Evolutionary conservation across 225 moss, liverwort and hornwort species (phyloP).

Genomic region (Neckera pumila): DNA sequence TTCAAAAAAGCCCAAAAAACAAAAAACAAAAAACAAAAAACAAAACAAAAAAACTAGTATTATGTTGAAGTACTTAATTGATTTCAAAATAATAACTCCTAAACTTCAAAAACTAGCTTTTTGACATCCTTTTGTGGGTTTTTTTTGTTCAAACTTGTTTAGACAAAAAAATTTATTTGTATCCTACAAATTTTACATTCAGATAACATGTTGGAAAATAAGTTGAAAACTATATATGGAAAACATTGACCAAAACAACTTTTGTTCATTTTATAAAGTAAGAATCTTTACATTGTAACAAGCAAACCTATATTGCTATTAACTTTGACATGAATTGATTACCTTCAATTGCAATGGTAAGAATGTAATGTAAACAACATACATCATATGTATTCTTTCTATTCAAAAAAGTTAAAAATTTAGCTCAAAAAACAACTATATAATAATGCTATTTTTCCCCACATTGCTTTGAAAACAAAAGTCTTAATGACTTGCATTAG

Average conservation of each 20-base stretch:
- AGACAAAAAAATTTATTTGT: not conserved
- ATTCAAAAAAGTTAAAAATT: not conserved
- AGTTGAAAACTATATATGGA: not conserved
- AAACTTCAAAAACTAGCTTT: not conserved
- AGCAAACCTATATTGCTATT: not conserved
- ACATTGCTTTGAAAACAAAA: not conserved
- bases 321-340: not conserved
- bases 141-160: not conserved
- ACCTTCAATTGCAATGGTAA: not conserved
- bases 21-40: too few relatives aligned
- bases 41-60: too few relatives aligned
- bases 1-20: too few relatives aligned
- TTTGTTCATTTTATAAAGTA: not conserved
- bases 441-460: not conserved
- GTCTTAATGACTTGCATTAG: not conserved
- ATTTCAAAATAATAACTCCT: not conserved
- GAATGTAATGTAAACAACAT: not conserved
- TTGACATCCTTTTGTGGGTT: accelerated
- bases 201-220: not conserved
- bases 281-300: not conserved
- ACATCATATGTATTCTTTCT: not conserved
- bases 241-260: not conserved
- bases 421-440: not conserved
- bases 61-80: not conserved
- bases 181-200: not conserved